Percentiles rank a stretch among this genome's conserved stretches.
phyloP scores from a whole-genome alignment of 1,284 basidiomycete species.

The Ganoderma leucocontextum region DNA sequence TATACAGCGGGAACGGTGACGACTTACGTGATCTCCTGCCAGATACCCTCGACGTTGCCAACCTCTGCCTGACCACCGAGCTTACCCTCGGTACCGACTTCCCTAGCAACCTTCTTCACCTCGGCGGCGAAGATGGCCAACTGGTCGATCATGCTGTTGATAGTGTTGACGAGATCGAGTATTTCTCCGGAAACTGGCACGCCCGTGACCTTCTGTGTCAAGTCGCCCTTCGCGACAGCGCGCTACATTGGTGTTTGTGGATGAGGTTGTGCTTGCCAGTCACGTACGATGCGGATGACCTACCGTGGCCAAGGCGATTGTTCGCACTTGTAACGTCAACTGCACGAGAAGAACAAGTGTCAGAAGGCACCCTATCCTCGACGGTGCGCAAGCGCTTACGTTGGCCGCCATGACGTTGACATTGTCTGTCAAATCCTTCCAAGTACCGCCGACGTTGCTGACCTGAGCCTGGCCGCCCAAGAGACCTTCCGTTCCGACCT shows the following conservation, averaged over 20 bases:
- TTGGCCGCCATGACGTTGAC: slow-evolving; percentile 91
- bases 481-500: slow-evolving; percentile 92
- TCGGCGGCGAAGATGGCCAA: slow-evolving; percentile 94
- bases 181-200: slow-evolving; percentile 97
- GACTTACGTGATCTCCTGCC: slow-evolving; percentile 97
- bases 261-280: no score
- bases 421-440: slow-evolving; percentile 97
- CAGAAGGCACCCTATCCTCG: background rate
- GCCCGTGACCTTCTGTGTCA: slow-evolving; percentile 93
- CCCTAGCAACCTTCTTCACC: slow-evolving; percentile 94
- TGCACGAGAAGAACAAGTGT: slow-evolving; percentile 36
- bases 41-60: slow-evolving; percentile 96
- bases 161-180: slow-evolving; percentile 91
- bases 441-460: slow-evolving; percentile 94
- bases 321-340: slow-evolving; percentile 95
- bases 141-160: slow-evolving; percentile 97
- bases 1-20: slow-evolving; percentile 7
- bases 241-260: slow-evolving; percentile 54
- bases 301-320: slow-evolving; percentile 91
- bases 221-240: slow-evolving; percentile 93
- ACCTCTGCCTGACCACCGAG: slow-evolving; percentile 98
- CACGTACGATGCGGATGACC: background rate
- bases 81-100: slow-evolving; percentile 97
- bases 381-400: slow-evolving; percentile 49
- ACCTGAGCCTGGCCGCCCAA: slow-evolving; percentile 90